Percentiles rank a stretch among this genome's conserved stretches.
These are phyloP conservation scores for Kwoniella sp. DNA, from an alignment of 768 basidiomycete genomes.

Conservation along the genomic window DNA sequence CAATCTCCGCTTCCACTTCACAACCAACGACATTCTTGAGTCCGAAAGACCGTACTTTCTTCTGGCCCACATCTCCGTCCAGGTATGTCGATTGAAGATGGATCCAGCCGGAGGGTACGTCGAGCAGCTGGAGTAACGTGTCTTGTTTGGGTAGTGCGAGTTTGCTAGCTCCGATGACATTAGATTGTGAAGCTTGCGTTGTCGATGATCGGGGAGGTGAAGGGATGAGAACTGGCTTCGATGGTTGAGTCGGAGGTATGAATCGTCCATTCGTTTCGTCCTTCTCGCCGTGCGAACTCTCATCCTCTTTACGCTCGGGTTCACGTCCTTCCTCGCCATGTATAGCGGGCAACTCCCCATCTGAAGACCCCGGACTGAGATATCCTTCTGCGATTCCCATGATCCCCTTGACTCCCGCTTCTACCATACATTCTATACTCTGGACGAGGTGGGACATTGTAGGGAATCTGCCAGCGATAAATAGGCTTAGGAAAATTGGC, in stretches of 20 bases:
- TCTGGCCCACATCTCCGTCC: slow-evolving; percentile 34
- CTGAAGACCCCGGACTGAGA: slow-evolving; percentile 9
- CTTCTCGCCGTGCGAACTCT: neutral
- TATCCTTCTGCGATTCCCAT: slow-evolving; percentile 42
- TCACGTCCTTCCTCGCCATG: neutral
- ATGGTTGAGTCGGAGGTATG: slow-evolving; percentile 7
- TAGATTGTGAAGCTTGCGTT: neutral
- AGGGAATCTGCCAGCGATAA: too few relatives aligned
- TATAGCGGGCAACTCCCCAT: neutral
- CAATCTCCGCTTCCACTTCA: slow-evolving; percentile 34
- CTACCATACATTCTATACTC: slow-evolving; percentile 39
- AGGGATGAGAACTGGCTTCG: slow-evolving; percentile 12
- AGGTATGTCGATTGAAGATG: slow-evolving; percentile 49
- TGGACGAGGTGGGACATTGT: slow-evolving; percentile 38
- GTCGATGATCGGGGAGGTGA: slow-evolving; percentile 9
- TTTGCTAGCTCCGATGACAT: slow-evolving; percentile 2
- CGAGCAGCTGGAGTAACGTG: slow-evolving; percentile 31
- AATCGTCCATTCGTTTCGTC: neutral
- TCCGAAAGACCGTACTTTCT: slow-evolving; percentile 37
- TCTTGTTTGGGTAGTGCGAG: slow-evolving; percentile 13
- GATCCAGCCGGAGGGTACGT: slow-evolving; percentile 51
- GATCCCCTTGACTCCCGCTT: slow-evolving; percentile 44
- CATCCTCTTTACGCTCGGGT: neutral
- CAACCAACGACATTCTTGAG: slow-evolving; percentile 31
- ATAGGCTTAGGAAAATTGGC: neutral